Conservation (phyloP, 2,329 filamentous ascomycete genomes). For the Claviceps pusilla region DNA sequence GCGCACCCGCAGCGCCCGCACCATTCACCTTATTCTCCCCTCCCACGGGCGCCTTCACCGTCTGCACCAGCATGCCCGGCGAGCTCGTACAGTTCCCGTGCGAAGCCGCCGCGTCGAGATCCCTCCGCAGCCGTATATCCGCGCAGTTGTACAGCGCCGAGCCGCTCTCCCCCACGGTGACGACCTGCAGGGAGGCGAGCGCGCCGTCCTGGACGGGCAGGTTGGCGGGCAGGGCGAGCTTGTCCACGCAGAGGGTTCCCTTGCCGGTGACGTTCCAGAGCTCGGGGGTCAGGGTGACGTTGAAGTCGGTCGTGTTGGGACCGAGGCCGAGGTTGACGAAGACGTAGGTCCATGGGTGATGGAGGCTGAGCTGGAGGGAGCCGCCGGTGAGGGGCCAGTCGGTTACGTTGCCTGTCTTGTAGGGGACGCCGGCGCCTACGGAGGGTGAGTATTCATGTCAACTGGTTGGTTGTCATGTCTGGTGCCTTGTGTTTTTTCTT, state of each 20-base stretch:
- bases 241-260: constrained; percentile 51
- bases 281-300: constrained; percentile 47
- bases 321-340: constrained; percentile 39
- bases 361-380: constrained; percentile 31
- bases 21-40: constrained; percentile 8
- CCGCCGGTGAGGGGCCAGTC: constrained; percentile 39
- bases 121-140: constrained; percentile 51
- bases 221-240: constrained; percentile 34
- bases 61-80: constrained; percentile 27
- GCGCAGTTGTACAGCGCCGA: constrained; percentile 61
- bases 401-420: constrained; percentile 29
- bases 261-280: constrained; percentile 44
- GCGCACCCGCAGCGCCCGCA: constrained; percentile 10
- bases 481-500: not conserved
- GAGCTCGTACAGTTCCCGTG: constrained; percentile 21
- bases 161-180: constrained; percentile 43
- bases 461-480: not conserved
- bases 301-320: constrained; percentile 45
- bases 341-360: constrained; percentile 37
- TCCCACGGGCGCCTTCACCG: constrained; percentile 15
- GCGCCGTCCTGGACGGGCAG: constrained; percentile 34
- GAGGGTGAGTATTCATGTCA: not conserved
- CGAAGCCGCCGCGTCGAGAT: constrained; percentile 21
- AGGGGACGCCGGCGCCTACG: constrained; percentile 33
- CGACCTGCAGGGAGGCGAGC: constrained; percentile 53